Evolutionary conservation across 768 basidiomycete species (phyloP).

Genomic region (Tricholoma saponaceum): DNA sequence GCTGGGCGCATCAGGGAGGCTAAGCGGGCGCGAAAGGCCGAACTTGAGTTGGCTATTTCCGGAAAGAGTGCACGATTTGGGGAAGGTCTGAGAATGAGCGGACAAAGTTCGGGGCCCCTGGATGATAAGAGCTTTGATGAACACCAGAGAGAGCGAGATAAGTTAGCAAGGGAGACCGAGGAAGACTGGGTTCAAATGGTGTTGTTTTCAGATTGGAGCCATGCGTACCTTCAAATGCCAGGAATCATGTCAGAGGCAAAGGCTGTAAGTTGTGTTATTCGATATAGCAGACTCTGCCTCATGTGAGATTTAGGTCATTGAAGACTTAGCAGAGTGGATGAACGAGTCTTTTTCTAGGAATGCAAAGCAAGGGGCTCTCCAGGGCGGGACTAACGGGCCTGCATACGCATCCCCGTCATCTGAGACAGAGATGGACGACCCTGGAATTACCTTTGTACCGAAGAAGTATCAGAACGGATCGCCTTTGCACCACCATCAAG

Average conservation of each 20-base stretch:
- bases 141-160: slow-evolving; percentile 56
- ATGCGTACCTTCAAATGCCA: slow-evolving; percentile 96
- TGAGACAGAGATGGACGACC: slow-evolving; percentile 67
- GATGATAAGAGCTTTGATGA: slow-evolving; percentile 30
- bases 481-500: not conserved
- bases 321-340: slow-evolving; percentile 90
- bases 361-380: slow-evolving; percentile 8
- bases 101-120: slow-evolving; percentile 29
- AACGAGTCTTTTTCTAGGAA: slow-evolving; percentile 51
- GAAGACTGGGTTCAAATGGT: slow-evolving; percentile 95
- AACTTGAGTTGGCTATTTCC: slow-evolving; percentile 59
- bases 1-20: slow-evolving; percentile 94
- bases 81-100: slow-evolving; percentile 61
- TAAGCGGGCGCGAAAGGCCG: slow-evolving; percentile 75
- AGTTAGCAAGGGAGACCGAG: slow-evolving; percentile 66
- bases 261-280: slow-evolving; percentile 33
- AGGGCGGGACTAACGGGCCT: not conserved
- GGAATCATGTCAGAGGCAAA: slow-evolving; percentile 78
- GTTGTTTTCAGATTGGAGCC: slow-evolving; percentile 94
- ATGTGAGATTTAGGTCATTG: slow-evolving; percentile 47
- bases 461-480: slow-evolving; percentile 16
- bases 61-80: slow-evolving; percentile 63
- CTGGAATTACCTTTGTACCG: slow-evolving; percentile 62
- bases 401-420: slow-evolving; percentile 23
- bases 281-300: not conserved